phyloP scores from a whole-genome alignment of 129 eudicot species.

The Heracleum sosnowskyi region DNA sequence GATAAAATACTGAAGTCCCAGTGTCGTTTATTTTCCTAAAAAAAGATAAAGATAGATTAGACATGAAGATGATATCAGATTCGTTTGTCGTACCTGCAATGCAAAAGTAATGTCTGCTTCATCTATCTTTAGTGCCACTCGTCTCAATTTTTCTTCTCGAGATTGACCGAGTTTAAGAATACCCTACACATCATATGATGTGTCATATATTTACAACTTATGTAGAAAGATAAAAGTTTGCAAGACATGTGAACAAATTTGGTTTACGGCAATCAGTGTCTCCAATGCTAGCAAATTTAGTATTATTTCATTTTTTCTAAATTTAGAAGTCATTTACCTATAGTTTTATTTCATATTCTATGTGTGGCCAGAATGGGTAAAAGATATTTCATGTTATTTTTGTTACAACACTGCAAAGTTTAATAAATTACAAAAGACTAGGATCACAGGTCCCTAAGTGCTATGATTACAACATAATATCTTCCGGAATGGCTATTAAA shows the following conservation, averaged over 20 bases:
- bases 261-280: background rate
- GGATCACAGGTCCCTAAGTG: no score
- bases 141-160: conserved; percentile 67
- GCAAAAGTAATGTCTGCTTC: conserved; percentile 87
- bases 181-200: conserved; percentile 43
- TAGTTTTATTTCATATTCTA: background rate
- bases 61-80: background rate
- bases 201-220: background rate
- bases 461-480: background rate
- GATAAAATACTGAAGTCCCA: no score
- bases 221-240: background rate
- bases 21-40: background rate
- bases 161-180: conserved; percentile 72
- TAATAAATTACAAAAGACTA: background rate
- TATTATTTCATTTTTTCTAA: background rate
- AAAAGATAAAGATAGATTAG: background rate
- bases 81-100: conserved; percentile 52
- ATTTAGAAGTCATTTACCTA: background rate
- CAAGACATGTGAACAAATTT: background rate
- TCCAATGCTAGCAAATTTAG: background rate
- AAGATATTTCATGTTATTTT: background rate
- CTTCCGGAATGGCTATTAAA: background rate
- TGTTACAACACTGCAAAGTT: background rate
- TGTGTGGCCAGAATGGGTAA: background rate
- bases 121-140: conserved; percentile 66